Evolutionary conservation across 78 protist species (phyloP), one percentile per base, ranked within the genome.

Genomic region (Chrysochromulina parva): DNA sequence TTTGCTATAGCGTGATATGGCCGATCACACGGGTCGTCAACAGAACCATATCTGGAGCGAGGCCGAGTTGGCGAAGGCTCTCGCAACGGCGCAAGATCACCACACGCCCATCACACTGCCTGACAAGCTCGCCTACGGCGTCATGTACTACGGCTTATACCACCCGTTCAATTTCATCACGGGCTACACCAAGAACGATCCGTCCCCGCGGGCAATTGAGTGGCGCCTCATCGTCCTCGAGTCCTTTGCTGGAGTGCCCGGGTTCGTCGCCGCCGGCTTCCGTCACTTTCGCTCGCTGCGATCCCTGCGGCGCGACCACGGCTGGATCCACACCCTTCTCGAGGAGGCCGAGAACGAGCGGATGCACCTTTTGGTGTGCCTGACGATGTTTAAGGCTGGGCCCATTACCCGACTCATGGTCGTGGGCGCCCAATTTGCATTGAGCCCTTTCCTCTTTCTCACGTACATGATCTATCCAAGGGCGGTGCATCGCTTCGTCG

Each of bases 271-370:
- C 24, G 99, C 92, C 0, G 95, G 95, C 71, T 16, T 95, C 1
- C 76, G 96, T 50, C 99, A 97, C 92, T 66, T 97, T 14, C 91
- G 94, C 57, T 90, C 97, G 17, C 93, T 97, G 26, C 91, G 98
- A 6, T 24, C 28, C 48, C 90, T 96, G 96, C 60, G 92, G 55
- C 92, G 91, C 69, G 98, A 97, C 91, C 60, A 93, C 71, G 94
- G 94, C 52, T 58, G 62, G 73, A 94, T 94, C 80, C 92, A 91
- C 93, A 91, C 94, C 13, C 91, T 94, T 10, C 89, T 91, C 4
- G 93, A 88, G 55, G 95, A 93, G 59, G 94, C 94, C 3, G 94
- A 93, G 80, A 97, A 97, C 91, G 99, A 97, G 85, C 90, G 98
- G 89, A 95, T 96, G 97, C 99, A 97, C 92, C 57, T 97, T 66